phyloP scores from a whole-genome alignment of 805 yeast species.

The Jamesozyma lodderae region DNA sequence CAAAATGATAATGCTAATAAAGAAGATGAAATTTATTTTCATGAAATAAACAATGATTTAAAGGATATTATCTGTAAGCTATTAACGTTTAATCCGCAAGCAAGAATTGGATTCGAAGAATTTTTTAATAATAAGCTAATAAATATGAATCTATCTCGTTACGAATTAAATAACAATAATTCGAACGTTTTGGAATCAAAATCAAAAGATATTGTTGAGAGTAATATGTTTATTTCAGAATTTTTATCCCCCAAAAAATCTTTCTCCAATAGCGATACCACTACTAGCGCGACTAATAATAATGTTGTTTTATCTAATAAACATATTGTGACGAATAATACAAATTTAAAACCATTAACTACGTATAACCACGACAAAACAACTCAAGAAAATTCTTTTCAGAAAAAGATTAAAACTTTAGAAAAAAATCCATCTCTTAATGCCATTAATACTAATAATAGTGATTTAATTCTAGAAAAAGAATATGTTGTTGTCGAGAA shows the following conservation, averaged over 20 bases:
- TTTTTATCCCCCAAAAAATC: conserved; percentile 39
- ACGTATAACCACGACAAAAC: conserved; percentile 7
- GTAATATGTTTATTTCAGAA: conserved; percentile 71
- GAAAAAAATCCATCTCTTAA: background rate
- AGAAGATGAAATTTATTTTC: conserved; percentile 2
- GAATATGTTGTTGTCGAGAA: conserved; percentile 95
- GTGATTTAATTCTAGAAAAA: conserved; percentile 52
- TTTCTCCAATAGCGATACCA: background rate
- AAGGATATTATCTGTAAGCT: conserved; percentile 64
- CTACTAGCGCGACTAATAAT: background rate
- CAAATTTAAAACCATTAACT: conserved; percentile 4
- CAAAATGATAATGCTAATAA: background rate
- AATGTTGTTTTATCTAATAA: background rate
- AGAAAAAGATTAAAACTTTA: background rate
- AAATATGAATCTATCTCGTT: conserved; percentile 37
- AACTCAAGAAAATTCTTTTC: background rate
- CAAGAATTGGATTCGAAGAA: conserved; percentile 80
- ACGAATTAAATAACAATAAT: conserved; percentile 31
- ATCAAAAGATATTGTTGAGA: conserved; percentile 58
- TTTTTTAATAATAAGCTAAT: conserved; percentile 72
- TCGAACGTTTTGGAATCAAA: conserved; percentile 55
- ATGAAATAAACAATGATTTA: conserved; percentile 52
- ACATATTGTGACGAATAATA: background rate
- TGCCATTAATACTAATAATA: conserved; percentile 1
- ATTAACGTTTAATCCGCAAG: conserved; percentile 75